Percentiles rank a stretch among this genome's conserved stretches.
These are phyloP conservation scores for Tephrocybe sp. DNA, from an alignment of 768 basidiomycete genomes.

Conservation along the genomic window DNA sequence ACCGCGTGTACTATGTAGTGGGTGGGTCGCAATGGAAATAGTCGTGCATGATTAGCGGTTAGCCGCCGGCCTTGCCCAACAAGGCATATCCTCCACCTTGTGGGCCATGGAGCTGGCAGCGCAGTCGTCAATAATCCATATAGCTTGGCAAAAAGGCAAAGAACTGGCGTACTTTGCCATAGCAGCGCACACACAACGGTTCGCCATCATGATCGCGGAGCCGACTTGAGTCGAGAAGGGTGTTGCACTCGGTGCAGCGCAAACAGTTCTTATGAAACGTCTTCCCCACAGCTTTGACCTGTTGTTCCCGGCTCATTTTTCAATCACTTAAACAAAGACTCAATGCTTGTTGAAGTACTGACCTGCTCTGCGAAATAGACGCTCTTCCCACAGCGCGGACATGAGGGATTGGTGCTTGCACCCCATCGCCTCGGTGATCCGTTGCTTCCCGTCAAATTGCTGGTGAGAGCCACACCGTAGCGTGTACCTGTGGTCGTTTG, in stretches of 20 bases:
- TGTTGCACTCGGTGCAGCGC: slow-evolving; percentile 72
- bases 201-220: slow-evolving; percentile 76
- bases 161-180: slow-evolving; percentile 52
- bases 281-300: slow-evolving; percentile 83
- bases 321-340: neutral
- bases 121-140: neutral
- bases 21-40: neutral
- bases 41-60: neutral
- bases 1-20: too few species aligned
- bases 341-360: neutral
- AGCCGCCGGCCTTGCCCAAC: slow-evolving; percentile 42
- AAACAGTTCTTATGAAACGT: slow-evolving; percentile 79
- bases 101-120: slow-evolving; percentile 63
- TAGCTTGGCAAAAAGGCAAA: neutral
- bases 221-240: slow-evolving; percentile 67
- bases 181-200: slow-evolving; percentile 71
- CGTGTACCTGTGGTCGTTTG: slow-evolving; percentile 60
- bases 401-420: slow-evolving; percentile 51
- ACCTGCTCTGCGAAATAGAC: slow-evolving; percentile 90
- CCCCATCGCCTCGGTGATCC: slow-evolving; percentile 53
- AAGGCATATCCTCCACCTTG: slow-evolving; percentile 77
- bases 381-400: slow-evolving; percentile 68
- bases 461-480: slow-evolving; percentile 58
- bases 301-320: slow-evolving; percentile 7
- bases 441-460: slow-evolving; percentile 35